Evolutionary conservation across 2,329 filamentous ascomycete genomes (phyloP).

Genomic region (Aspergillus piperis): DNA sequence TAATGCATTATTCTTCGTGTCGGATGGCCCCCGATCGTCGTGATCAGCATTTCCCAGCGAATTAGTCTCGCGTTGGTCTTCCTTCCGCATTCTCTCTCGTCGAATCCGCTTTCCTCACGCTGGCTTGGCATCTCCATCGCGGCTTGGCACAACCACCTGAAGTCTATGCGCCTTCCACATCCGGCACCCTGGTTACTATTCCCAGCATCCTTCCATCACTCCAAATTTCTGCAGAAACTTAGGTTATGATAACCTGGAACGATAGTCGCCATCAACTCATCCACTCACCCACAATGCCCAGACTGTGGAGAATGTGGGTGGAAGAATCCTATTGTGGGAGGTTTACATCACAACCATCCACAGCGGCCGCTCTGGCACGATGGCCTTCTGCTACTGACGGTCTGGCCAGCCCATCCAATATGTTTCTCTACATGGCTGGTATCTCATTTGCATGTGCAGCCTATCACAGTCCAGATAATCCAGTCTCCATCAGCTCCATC

Average conservation of each 20-base stretch:
- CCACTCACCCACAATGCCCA: constrained; percentile 3
- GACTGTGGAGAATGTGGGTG: not conserved
- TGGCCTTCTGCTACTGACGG: not conserved
- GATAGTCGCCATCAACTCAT: not conserved
- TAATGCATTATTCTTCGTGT: not conserved
- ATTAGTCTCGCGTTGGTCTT: not conserved
- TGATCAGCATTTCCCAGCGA: not conserved
- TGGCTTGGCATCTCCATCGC: constrained; percentile 1
- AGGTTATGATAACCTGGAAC: not conserved
- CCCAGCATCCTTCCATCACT: not conserved
- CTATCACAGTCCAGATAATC: not conserved
- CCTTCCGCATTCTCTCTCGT: not conserved
- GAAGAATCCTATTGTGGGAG: not conserved
- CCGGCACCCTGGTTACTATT: not conserved
- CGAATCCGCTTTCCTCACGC: not conserved
- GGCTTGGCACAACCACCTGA: not conserved
- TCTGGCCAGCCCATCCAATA: not conserved
- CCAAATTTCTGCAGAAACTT: not conserved
- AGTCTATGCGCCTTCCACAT: not conserved
- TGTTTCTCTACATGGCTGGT: not conserved
- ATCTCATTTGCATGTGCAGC: not conserved
- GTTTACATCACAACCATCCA: not conserved
- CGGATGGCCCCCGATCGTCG: not conserved
- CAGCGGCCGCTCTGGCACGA: not conserved
- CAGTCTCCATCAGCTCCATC: not conserved